These are phyloP conservation scores for Astragalus glycyphyllos DNA, from an alignment of 306 rosid genomes.

Conservation along the genomic window DNA sequence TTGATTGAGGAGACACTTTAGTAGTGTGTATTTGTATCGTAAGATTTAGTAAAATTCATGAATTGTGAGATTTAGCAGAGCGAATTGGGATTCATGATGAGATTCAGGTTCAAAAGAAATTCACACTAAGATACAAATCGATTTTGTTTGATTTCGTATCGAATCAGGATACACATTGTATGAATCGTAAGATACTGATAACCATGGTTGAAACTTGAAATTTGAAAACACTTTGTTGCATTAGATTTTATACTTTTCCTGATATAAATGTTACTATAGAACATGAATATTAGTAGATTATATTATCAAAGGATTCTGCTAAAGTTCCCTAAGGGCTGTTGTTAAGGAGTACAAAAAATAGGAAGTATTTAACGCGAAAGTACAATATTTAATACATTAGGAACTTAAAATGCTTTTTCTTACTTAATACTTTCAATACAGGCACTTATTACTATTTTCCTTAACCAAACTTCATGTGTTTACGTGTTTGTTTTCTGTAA, in stretches of 20 bases:
- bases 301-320: background rate
- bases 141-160: too few species aligned
- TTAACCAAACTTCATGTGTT: slow-evolving; percentile 12
- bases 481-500: slow-evolving; percentile 7
- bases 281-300: background rate
- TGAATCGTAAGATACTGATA: too few species aligned
- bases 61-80: too few species aligned
- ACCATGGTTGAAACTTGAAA: slow-evolving; percentile 2
- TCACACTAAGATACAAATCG: too few species aligned
- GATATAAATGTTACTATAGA: background rate
- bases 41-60: too few species aligned
- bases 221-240: background rate
- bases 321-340: background rate
- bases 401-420: slow-evolving; percentile 1
- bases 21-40: too few species aligned
- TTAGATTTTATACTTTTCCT: background rate
- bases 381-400: slow-evolving; percentile 1
- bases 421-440: background rate
- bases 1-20: background rate
- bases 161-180: too few species aligned
- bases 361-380: slow-evolving; percentile 18
- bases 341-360: slow-evolving; percentile 1
- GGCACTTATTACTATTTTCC: background rate
- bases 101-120: too few species aligned
- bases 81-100: too few species aligned